Evolutionary conservation across 2,329 filamentous ascomycete species (phyloP), one percentile per base, ranked within the genome.

Genomic region (Lasiodiplodia hormozganensis): DNA sequence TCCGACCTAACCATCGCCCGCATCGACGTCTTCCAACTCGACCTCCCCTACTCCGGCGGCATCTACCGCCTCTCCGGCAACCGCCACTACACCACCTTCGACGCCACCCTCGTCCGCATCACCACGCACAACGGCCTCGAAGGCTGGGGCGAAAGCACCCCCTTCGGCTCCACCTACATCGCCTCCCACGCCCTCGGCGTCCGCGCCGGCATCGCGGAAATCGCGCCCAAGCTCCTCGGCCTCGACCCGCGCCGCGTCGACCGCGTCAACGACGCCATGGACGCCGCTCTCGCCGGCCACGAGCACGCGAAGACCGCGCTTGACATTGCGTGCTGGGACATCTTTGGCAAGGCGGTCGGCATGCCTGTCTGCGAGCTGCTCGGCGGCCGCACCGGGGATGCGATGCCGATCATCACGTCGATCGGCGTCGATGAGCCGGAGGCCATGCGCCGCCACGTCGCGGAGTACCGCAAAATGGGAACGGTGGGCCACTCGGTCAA

Each of bases 201-300:
- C 7, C 68, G 74, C 43, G 71, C 74, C 5, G 74, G 69, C 3
- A 74, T 76, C 31, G 71, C 71, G n/a, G 70, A 72, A 43, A 73
- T 76, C 12, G 75, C 74, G 11, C 72, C 74, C 0, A 69, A 65
- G 4, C 57, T 71, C 11, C 71, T 77, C 54, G 73, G 73, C 7
- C 70, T 76, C 0, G 74, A 76, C 60, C 74, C 73, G 1, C 73
- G 73, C 54, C 54, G 67, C 8, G 71, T 76, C 2, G 75, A 76
- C 56, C 73, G 74, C 21, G 73, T 76, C 56, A 76, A 76, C 62
- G 74, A 76, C 18, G 70, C 71, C 47, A 76, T 76, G 74, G 71
- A 75, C 60, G 53, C 66, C 8, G 73, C 72, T 2, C 67, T 76
- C 2, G 11, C 71, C 1, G 73, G 74, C 25, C 71, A 73, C 28